These are phyloP conservation scores for Ceratonia siliqua DNA, from an alignment of 306 rosid species.

Conservation along the genomic window DNA sequence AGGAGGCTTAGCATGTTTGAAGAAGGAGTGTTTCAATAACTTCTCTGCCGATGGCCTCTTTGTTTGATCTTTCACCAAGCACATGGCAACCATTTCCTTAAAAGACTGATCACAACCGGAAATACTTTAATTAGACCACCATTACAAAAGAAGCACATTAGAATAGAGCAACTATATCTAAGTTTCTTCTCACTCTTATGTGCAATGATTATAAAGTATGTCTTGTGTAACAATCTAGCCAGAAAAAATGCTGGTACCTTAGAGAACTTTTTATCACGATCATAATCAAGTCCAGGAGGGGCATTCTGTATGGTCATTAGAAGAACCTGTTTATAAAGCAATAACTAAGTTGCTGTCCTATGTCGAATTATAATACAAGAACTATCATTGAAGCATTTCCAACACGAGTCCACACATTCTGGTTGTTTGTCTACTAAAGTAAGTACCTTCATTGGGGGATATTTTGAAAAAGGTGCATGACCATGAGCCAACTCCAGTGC, in stretches of 20 bases:
- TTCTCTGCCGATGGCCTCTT: conserved; percentile 96
- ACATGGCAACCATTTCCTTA: conserved; percentile 99
- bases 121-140: conserved; percentile 90
- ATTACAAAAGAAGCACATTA: conserved; percentile 35
- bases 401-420: background rate
- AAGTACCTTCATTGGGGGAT: conserved; percentile 68
- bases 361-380: conserved; percentile 4
- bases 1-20: conserved; percentile 87
- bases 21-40: conserved; percentile 87
- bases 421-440: background rate
- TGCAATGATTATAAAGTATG: background rate
- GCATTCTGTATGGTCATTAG: conserved; percentile 99
- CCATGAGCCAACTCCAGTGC: conserved; percentile 70
- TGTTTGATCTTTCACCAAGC: conserved; percentile 98
- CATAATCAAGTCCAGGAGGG: conserved; percentile 99
- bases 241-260: conserved; percentile 94
- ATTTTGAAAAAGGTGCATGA: conserved; percentile 65
- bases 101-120: conserved; percentile 99
- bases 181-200: conserved; percentile 10
- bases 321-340: conserved; percentile 64
- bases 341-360: conserved; percentile 1
- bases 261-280: conserved; percentile 93
- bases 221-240: conserved; percentile 28
- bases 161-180: conserved; percentile 8
- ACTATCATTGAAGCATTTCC: background rate